Evolutionary conservation across 2,329 filamentous ascomycete genomes (phyloP).

Genomic region (Pyricularia sp.): DNA sequence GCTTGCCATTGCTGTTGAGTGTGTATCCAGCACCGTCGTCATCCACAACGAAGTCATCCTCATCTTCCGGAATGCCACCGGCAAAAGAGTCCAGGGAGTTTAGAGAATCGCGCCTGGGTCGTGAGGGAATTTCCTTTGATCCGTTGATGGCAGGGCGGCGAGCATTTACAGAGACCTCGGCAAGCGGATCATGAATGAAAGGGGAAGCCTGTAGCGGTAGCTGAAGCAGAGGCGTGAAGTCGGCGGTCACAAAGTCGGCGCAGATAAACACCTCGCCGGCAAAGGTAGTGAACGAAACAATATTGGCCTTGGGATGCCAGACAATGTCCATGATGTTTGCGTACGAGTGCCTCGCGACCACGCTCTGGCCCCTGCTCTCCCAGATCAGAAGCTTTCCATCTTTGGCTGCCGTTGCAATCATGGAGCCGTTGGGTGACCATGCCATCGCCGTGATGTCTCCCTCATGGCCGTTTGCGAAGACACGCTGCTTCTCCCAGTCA

Average conservation of each 20-base stretch:
- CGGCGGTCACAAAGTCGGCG: constrained; percentile 50
- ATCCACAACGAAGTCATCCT: constrained; percentile 80
- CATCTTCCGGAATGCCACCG: constrained; percentile 34
- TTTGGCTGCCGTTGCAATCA: constrained; percentile 60
- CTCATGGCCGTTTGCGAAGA: constrained; percentile 67
- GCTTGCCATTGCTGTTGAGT: constrained; percentile 38
- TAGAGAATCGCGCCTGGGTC: constrained; percentile 44
- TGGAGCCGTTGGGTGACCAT: constrained; percentile 90
- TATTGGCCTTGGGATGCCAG: constrained; percentile 86
- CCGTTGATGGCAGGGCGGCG: constrained; percentile 8
- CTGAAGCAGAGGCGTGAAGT: constrained; percentile 42
- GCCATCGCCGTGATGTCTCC: constrained; percentile 75
- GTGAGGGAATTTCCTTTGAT: constrained; percentile 20
- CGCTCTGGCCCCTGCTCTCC: constrained; percentile 77
- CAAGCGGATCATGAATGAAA: constrained; percentile 68
- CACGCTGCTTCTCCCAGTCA: constrained; percentile 78
- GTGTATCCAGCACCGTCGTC: constrained; percentile 90
- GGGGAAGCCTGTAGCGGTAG: constrained; percentile 61
- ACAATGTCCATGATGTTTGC: constrained; percentile 71
- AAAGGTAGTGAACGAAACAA: constrained; percentile 80
- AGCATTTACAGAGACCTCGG: constrained; percentile 55
- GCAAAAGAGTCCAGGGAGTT: constrained; percentile 79
- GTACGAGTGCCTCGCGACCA: constrained; percentile 68
- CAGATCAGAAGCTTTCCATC: constrained; percentile 66
- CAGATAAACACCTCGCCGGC: constrained; percentile 92